These are phyloP conservation scores for Cercophora sp. DNA, from an alignment of 495 filamentous ascomycete species.

Conservation along the genomic window DNA sequence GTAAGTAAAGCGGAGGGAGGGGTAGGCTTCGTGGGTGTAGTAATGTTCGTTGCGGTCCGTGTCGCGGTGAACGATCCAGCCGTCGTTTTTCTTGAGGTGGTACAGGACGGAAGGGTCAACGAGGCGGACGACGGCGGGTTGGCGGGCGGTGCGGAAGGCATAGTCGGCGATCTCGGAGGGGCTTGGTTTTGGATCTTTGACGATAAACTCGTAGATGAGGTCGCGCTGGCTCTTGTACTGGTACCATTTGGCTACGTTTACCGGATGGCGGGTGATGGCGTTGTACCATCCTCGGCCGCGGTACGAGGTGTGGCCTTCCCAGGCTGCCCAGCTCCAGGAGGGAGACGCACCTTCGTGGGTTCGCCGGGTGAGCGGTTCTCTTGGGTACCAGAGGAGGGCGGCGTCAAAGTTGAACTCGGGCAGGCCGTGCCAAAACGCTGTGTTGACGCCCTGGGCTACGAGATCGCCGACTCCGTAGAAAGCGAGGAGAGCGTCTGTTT, in stretches of 20 bases:
- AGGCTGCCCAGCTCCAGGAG: conserved; percentile 15
- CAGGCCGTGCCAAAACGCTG: conserved; percentile 15
- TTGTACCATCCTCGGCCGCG: conserved; percentile 17
- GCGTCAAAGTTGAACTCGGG: conserved; percentile 17
- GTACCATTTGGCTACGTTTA: conserved; percentile 9
- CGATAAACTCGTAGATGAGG: not conserved
- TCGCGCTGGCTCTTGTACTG: not conserved
- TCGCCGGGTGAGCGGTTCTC: conserved; percentile 7
- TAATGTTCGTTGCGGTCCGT: conserved; percentile 13
- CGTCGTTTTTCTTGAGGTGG: conserved; percentile 3
- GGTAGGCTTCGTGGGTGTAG: conserved; percentile 12
- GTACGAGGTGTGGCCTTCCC: conserved; percentile 16
- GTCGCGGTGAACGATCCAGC: conserved; percentile 10
- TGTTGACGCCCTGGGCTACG: conserved; percentile 10
- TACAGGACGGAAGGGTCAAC: not conserved
- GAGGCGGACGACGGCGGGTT: not conserved
- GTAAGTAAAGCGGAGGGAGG: conserved; percentile 15
- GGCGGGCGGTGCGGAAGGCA: not conserved
- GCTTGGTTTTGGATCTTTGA: not conserved
- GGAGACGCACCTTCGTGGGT: not conserved
- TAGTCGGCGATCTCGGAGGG: conserved; percentile 3
- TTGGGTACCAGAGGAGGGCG: conserved; percentile 16
- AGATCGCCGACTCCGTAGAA: conserved; percentile 14
- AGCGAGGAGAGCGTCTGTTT: conserved; percentile 14
- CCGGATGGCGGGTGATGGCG: conserved; percentile 2